Conservation (phyloP, 352 stramenopile genomes). For the Aphanomyces astaci region DNA sequence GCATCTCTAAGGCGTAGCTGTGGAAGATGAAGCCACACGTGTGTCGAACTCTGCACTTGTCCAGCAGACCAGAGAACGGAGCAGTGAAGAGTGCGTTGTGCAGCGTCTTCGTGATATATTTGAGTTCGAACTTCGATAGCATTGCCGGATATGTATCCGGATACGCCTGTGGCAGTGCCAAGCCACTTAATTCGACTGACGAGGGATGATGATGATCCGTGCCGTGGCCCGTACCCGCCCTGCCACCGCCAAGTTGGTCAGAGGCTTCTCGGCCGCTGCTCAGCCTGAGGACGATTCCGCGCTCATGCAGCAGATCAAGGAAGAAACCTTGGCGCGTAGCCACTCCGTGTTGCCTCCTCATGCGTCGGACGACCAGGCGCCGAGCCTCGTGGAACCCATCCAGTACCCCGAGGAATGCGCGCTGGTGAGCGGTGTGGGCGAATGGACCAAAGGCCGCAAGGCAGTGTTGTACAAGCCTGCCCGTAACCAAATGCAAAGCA, state of each 20-base stretch:
- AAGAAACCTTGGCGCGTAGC: not conserved
- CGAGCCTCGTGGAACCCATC: constrained; percentile 44
- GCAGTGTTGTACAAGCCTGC: constrained; percentile 53
- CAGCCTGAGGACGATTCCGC: constrained; percentile 4
- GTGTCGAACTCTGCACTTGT: too few relatives aligned
- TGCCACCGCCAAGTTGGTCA: not conserved
- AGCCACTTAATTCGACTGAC: constrained; percentile 18
- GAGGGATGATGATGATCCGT: constrained; percentile 21
- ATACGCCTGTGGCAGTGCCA: constrained; percentile 9
- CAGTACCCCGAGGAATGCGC: constrained; percentile 52
- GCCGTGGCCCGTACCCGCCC: constrained; percentile 2
- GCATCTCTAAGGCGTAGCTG: too few relatives aligned
- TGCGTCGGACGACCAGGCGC: constrained; percentile 38
- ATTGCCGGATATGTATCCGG: not conserved
- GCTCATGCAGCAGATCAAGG: constrained; percentile 14
- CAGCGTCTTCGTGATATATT: too few relatives aligned
- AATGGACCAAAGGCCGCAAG: constrained; percentile 60
- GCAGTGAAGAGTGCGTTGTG: too few relatives aligned
- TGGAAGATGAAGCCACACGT: too few relatives aligned
- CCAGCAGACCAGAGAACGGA: too few relatives aligned
- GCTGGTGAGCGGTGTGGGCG: constrained; percentile 52
- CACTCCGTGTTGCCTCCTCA: constrained; percentile 57
- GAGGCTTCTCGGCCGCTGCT: constrained; percentile 5
- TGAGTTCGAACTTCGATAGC: not conserved
- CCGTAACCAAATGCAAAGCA: constrained; percentile 81